Base-by-base conservation (phyloP, 306 rosid species). In the Begonia loranthoides region DNA sequence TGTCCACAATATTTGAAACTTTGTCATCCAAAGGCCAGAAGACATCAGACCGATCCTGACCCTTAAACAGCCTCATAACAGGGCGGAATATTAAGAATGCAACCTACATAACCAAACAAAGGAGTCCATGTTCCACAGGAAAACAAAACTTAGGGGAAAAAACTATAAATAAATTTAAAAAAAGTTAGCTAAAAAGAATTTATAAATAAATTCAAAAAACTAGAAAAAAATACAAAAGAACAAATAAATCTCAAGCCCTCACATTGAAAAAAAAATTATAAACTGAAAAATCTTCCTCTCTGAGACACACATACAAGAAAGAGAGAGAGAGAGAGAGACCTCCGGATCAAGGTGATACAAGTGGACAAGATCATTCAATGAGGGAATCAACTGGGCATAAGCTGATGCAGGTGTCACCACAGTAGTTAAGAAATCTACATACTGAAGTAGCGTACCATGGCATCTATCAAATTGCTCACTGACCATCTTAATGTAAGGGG, bases 21-120 rank as follows among this genome's bases (percentile, higher is more conserved):
- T 54, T 69, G 55, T 75, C 78, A 49, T 82, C 86, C 63, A 86
- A 69, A 52, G 99, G 99, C 99, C 99, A 90, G 65, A 76, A 86
- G 58, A 80, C 60, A 49, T 80, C 79, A 22, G 88, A 77, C 66
- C 56, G 67, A 66, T 70, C 70, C 33, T 34, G 79, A 66, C 76
- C 72, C 84, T 82, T 90, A 65, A 82, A 90, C 57, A 86, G 82
- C 72, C 94, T 78, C 95, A 90, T 80, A 43, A 86, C 78, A 52
- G 99, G 99, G 46, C 99, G 99, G 67, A 82, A 90, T 64, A 90
- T 86, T 66, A 90, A 80, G 80, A 90, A 90, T 45, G 93, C 95
- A 70, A 90, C 92, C 99, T 90, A 54, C 50, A 59, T 47, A 54
- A 39, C 15, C 50, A 28, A 44, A 51, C n/a, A 56, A 59, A 17